A percentile compares a stretch with the other conserved stretches of the same genome.
Evolutionary conservation across 176 grass and related monocot genomes (phyloP).

Genomic region (Carex myosuroides): DNA sequence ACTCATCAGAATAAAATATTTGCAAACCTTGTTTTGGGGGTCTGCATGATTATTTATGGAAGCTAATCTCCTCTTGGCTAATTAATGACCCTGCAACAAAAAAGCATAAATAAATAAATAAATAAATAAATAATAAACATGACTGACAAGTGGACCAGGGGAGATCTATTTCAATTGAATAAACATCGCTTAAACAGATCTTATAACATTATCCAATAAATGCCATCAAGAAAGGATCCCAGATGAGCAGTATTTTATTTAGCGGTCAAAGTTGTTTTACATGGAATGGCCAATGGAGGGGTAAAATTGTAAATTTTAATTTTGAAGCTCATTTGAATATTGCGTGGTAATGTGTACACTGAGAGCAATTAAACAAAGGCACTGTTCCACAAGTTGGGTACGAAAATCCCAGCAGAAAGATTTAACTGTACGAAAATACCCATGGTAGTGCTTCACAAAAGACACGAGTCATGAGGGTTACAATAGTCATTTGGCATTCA

Average conservation of each 20-base stretch:
- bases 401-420: background rate
- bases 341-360: background rate
- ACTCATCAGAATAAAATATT: conserved; percentile 4
- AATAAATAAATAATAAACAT: background rate
- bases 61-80: conserved; percentile 28
- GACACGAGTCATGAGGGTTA: background rate
- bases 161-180: background rate
- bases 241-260: background rate
- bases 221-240: background rate
- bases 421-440: conserved; percentile 15
- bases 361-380: conserved; percentile 1
- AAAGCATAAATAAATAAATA: background rate
- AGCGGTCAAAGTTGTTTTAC: conserved; percentile 17
- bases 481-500: background rate
- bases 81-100: conserved; percentile 28
- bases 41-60: conserved; percentile 59
- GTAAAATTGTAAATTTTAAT: background rate
- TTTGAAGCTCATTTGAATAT: conserved; percentile 10
- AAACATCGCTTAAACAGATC: background rate
- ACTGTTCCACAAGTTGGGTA: conserved; percentile 2
- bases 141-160: background rate
- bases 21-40: conserved; percentile 63
- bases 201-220: background rate
- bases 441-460: background rate
- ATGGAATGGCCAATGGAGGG: background rate